Evolutionary conservation across 108 stramenopile species (phyloP).

Genomic region (Skeletonema costatum): DNA sequence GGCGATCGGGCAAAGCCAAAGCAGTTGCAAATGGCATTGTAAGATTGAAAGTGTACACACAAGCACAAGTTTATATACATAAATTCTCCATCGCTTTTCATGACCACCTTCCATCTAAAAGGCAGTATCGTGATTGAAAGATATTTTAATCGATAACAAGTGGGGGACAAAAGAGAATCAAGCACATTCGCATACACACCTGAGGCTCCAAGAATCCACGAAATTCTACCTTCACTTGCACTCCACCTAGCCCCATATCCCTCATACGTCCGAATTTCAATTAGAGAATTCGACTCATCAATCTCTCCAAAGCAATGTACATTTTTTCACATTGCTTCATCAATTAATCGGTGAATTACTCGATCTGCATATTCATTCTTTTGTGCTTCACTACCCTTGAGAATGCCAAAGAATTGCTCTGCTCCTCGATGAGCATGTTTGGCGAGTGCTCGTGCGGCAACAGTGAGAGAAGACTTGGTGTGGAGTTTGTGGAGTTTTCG

Average conservation of each 20-base stretch:
- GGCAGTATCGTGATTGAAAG: too few species aligned
- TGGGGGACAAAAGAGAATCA: too few species aligned
- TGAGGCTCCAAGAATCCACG: constrained; percentile 54
- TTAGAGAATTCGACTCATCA: constrained; percentile 3
- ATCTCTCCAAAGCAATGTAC: constrained; percentile 47
- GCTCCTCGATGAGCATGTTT: constrained; percentile 57
- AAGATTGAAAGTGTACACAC: too few species aligned
- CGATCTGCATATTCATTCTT: constrained; percentile 31
- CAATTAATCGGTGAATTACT: constrained; percentile 21
- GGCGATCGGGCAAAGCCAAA: too few species aligned
- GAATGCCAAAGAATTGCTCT: constrained; percentile 41
- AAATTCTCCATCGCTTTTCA: constrained; percentile 33
- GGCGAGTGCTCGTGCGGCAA: constrained; percentile 45
- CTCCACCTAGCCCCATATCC: constrained; percentile 58
- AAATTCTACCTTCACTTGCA: constrained; percentile 21
- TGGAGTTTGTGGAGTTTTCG: constrained; percentile 10
- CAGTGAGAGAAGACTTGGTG: constrained; percentile 33
- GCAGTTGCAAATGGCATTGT: too few species aligned
- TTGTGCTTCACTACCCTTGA: constrained; percentile 22
- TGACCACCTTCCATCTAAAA: constrained; percentile 36
- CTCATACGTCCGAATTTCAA: constrained; percentile 26
- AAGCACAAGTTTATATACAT: too few species aligned
- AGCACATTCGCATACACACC: not conserved
- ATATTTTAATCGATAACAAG: too few species aligned
- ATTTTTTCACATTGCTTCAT: constrained; percentile 50